Evolutionary conservation across 78 protist species (phyloP).

Genomic region (Bodo saltans): DNA sequence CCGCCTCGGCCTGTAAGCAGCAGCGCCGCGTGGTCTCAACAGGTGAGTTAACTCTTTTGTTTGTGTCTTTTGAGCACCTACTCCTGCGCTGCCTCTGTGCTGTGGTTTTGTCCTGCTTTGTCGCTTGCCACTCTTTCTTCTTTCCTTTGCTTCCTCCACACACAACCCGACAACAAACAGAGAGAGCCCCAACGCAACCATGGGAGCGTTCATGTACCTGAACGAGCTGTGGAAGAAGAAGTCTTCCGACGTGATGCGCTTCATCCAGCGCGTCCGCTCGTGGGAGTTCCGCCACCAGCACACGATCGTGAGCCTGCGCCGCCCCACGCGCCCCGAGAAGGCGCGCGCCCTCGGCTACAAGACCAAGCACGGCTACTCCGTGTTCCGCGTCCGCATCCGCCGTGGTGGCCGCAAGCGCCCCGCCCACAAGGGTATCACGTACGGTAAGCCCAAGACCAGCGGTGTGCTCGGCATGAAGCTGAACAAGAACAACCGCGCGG

Average conservation of each 20-base stretch:
- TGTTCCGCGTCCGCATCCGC: conserved; percentile 81
- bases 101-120: not conserved
- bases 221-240: conserved; percentile 93
- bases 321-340: conserved; percentile 98
- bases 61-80: not conserved
- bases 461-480: conserved; percentile 91
- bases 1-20: too few relatives aligned
- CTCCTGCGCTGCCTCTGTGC: not conserved
- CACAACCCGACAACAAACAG: too few relatives aligned
- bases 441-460: conserved; percentile 93
- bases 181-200: too few relatives aligned
- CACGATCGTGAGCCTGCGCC: conserved; percentile 83
- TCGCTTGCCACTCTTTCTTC: not conserved
- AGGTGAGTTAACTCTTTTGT: not conserved
- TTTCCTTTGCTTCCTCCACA: not conserved
- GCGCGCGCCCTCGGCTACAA: conserved; percentile 99
- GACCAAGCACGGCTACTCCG: conserved; percentile 92
- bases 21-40: not conserved
- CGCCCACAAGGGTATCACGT: conserved; percentile 75
- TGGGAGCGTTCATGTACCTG: conserved; percentile 95
- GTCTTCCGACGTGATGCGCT: conserved; percentile 97
- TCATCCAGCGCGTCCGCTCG: conserved; percentile 91
- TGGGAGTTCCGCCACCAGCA: conserved; percentile 99
- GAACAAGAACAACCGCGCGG: conserved; percentile 64
- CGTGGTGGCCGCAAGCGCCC: conserved; percentile 96